These are phyloP conservation scores for Quercus lobata DNA, from an alignment of 331 rosid species.

Conservation along the genomic window DNA sequence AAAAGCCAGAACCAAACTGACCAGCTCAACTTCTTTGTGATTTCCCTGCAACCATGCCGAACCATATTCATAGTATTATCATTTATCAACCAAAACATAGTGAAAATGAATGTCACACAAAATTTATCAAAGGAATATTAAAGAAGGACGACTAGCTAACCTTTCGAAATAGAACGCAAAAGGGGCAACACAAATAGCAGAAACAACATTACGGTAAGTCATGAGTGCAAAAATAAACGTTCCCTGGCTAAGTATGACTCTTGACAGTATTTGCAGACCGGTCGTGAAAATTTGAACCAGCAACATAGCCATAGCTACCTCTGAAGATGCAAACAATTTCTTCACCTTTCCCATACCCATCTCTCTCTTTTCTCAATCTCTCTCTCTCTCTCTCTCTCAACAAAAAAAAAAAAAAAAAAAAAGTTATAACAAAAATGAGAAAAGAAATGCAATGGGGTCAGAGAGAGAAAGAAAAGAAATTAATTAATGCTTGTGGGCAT, in stretches of 20 bases:
- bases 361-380: no score
- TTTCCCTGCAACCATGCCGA: slow-evolving; percentile 31
- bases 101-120: not conserved
- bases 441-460: no score
- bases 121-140: not conserved
- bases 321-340: slow-evolving; percentile 15
- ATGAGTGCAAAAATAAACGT: slow-evolving; percentile 53
- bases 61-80: not conserved
- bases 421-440: no score
- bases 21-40: slow-evolving; percentile 27
- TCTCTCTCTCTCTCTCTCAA: no score
- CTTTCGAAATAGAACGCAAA: slow-evolving; percentile 59
- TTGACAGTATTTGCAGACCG: slow-evolving; percentile 55
- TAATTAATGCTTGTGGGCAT: no score
- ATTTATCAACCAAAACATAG: not conserved
- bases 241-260: slow-evolving; percentile 35
- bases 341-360: slow-evolving; percentile 1
- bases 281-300: slow-evolving; percentile 47
- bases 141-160: not conserved
- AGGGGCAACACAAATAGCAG: slow-evolving; percentile 64
- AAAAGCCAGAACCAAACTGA: slow-evolving; percentile 55
- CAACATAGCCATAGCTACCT: not conserved
- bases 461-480: no score
- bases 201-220: slow-evolving; percentile 52
- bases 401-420: no score